Conservation (phyloP, 345 rosid species). For the Lepidium africanum region DNA sequence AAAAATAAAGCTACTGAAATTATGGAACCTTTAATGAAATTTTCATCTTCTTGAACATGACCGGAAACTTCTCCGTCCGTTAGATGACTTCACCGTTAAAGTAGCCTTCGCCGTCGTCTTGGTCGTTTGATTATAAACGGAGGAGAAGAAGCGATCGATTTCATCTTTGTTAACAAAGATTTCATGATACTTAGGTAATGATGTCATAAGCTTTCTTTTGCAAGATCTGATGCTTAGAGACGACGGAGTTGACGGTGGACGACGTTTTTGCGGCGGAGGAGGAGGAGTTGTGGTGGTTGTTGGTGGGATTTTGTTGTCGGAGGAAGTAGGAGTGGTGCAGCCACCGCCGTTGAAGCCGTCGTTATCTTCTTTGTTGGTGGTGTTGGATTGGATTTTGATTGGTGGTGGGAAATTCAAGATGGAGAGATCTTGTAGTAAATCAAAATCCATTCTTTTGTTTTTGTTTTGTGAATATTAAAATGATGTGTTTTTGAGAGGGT, state of each 20-base stretch:
- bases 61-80: conserved; percentile 21
- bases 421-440: conserved; percentile 21
- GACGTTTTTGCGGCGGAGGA: conserved; percentile 27
- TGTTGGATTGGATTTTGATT: conserved; percentile 24
- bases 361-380: not conserved
- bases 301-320: conserved; percentile 30
- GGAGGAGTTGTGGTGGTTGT: conserved; percentile 29
- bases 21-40: conserved; percentile 20
- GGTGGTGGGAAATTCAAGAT: conserved; percentile 24
- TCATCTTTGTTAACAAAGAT: conserved; percentile 26
- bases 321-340: conserved; percentile 30
- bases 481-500: not conserved
- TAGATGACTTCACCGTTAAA: not conserved
- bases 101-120: conserved; percentile 1
- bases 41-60: conserved; percentile 24
- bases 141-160: conserved; percentile 21
- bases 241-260: conserved; percentile 5
- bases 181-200: conserved; percentile 10
- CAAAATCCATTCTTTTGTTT: conserved; percentile 23
- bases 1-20: conserved; percentile 19
- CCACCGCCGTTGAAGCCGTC: not conserved
- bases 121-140: conserved; percentile 16
- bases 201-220: conserved; percentile 28
- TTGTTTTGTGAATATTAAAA: not conserved
- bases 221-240: conserved; percentile 21